Conservation (phyloP, 2,329 filamentous ascomycete genomes). For the Atkinsonella hypoxylon region DNA sequence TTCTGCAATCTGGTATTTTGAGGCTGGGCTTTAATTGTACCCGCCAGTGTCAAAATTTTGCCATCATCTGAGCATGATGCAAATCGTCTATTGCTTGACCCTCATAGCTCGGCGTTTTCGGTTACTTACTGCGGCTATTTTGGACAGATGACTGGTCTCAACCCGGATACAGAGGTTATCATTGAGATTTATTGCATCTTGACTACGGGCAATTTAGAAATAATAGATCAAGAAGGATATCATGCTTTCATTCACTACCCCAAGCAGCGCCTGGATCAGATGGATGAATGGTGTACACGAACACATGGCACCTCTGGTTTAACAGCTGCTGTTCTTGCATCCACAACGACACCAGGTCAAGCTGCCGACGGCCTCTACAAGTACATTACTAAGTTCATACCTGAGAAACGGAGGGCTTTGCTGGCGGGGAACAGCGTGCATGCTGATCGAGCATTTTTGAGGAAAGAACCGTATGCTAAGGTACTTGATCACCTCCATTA, state of each 20-base stretch:
- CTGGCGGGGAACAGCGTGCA: conserved; percentile 92
- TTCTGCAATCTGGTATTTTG: too few species aligned
- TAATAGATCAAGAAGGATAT: conserved; percentile 68
- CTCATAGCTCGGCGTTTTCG: not conserved
- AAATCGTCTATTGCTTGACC: not conserved
- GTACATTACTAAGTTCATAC: conserved; percentile 66
- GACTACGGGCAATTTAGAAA: conserved; percentile 65
- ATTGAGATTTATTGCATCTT: conserved; percentile 89
- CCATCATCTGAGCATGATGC: not conserved
- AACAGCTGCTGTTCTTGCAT: conserved; percentile 62
- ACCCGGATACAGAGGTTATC: conserved; percentile 69
- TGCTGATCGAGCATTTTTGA: conserved; percentile 73
- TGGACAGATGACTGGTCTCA: conserved; percentile 64
- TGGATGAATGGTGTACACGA: conserved; percentile 80
- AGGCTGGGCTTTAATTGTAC: not conserved
- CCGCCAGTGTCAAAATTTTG: not conserved
- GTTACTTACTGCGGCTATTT: not conserved
- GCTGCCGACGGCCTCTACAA: conserved; percentile 62
- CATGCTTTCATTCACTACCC: conserved; percentile 68
- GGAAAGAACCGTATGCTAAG: conserved; percentile 57
- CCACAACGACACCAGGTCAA: conserved; percentile 56
- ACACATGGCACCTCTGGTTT: conserved; percentile 77
- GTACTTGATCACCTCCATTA: conserved; percentile 75
- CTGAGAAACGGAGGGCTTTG: conserved; percentile 53
- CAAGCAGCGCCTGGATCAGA: conserved; percentile 56